A percentile compares a stretch with the other conserved stretches of the same genome.
Conservation (phyloP, 768 basidiomycete genomes). For the Lactarius hatsudake region DNA sequence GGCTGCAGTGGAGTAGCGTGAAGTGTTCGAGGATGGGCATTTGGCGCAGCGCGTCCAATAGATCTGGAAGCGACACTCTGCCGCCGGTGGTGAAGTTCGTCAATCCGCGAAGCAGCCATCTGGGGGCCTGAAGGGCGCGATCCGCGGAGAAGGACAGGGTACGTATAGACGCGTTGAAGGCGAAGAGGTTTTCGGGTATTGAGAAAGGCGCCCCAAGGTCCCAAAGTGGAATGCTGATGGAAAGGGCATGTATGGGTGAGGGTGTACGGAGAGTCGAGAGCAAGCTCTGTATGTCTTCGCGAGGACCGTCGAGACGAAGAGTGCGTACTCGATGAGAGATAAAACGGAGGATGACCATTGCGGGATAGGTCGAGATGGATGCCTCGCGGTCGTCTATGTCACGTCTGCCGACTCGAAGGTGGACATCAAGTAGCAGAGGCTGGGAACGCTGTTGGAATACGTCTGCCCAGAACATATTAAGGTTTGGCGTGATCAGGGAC, state of each 20-base stretch:
- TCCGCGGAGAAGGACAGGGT: constrained; percentile 11
- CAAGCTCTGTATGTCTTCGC: constrained; percentile 4
- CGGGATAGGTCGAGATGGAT: neutral
- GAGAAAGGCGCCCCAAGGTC: constrained; percentile 7
- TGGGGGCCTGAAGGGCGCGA: constrained; percentile 4
- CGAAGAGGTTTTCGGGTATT: constrained; percentile 7
- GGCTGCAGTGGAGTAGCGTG: constrained; percentile 3
- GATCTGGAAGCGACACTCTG: neutral
- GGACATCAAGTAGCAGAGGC: constrained; percentile 15
- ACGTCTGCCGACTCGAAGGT: constrained; percentile 14
- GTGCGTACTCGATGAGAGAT: constrained; percentile 10
- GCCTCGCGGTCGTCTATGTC: constrained; percentile 15
- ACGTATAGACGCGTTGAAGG: neutral
- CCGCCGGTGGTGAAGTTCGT: constrained; percentile 7
- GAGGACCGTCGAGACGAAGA: constrained; percentile 17
- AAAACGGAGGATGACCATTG: neutral
- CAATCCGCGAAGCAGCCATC: constrained; percentile 10
- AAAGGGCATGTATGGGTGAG: neutral
- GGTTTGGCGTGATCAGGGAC: constrained; percentile 18
- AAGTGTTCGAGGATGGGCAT: constrained; percentile 10
- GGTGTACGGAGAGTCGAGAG: neutral
- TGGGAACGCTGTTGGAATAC: constrained; percentile 13
- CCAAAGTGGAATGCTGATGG: constrained; percentile 13
- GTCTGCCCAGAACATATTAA: constrained; percentile 12
- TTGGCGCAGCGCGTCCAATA: constrained; percentile 8